Evolutionary conservation across 2,329 filamentous ascomycete species (phyloP).

Genomic region (Calycina herbarum): DNA sequence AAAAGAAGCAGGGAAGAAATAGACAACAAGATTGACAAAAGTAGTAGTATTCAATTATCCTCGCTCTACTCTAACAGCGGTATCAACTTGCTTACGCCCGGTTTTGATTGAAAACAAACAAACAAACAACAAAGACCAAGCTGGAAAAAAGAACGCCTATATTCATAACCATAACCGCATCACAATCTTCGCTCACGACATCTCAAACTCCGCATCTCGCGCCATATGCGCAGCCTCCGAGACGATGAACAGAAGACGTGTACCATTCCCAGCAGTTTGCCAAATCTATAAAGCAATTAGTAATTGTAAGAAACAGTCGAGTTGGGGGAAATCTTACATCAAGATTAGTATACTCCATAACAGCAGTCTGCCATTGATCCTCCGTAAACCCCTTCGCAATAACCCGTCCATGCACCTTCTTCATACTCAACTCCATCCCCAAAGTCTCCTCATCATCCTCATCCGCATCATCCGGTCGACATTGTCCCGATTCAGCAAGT

Average conservation of each 20-base stretch:
- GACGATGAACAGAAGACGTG: slow-evolving; percentile 70
- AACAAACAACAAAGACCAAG: background rate
- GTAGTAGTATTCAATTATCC: slow-evolving; percentile 15
- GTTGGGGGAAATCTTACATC: slow-evolving; percentile 67
- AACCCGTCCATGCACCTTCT: slow-evolving; percentile 86
- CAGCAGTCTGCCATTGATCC: slow-evolving; percentile 81
- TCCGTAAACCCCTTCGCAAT: slow-evolving; percentile 96
- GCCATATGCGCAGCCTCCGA: slow-evolving; percentile 48
- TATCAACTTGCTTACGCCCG: slow-evolving; percentile 14
- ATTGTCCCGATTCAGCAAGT: slow-evolving; percentile 80
- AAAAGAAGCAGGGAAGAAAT: no score
- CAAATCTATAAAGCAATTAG: slow-evolving; percentile 52
- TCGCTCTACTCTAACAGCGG: slow-evolving; percentile 16
- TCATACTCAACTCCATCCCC: slow-evolving; percentile 76
- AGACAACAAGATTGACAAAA: background rate
- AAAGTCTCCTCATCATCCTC: slow-evolving; percentile 68
- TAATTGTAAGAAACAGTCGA: no score
- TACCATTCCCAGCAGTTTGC: slow-evolving; percentile 73
- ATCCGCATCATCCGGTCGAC: slow-evolving; percentile 43
- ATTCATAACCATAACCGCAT: slow-evolving; percentile 12
- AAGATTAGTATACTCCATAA: slow-evolving; percentile 85
- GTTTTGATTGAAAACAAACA: background rate
- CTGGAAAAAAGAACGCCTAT: slow-evolving; percentile 9
- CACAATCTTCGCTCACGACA: slow-evolving; percentile 20
- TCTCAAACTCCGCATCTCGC: slow-evolving; percentile 32